A percentile compares a stretch with the other conserved stretches of the same genome.
Evolutionary conservation across 2,329 filamentous ascomycete genomes (phyloP).

Genomic region (Botrytis elliptica): DNA sequence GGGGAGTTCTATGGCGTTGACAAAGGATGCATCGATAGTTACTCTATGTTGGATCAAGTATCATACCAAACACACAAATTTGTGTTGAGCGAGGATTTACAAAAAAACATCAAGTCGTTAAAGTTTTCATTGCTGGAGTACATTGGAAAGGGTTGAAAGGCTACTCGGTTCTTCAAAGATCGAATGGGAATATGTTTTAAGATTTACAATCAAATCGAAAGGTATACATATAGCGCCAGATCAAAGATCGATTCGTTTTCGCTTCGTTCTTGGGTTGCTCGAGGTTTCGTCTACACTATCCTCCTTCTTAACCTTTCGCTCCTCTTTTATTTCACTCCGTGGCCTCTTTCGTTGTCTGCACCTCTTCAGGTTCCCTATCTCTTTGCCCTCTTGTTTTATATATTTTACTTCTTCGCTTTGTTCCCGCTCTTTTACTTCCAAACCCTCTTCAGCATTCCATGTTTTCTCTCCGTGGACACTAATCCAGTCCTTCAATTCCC

Average conservation of each 20-base stretch:
- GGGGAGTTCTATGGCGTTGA: not conserved
- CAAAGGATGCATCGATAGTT: not conserved
- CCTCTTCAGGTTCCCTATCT: too few relatives aligned
- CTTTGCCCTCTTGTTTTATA: not conserved
- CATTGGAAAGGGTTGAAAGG: not conserved
- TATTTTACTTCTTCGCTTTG: not conserved
- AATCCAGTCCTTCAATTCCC: constrained; percentile 1
- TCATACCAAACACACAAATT: not conserved
- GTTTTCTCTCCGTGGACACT: not conserved
- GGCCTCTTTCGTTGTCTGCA: not conserved
- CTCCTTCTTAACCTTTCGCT: not conserved
- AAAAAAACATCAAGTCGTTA: not conserved
- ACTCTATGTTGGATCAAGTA: not conserved
- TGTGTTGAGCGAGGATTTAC: too few relatives aligned
- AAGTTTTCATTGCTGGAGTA: not conserved
- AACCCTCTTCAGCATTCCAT: not conserved
- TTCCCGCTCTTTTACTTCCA: not conserved
- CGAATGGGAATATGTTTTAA: not conserved
- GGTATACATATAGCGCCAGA: not conserved
- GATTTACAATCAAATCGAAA: not conserved
- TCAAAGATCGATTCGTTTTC: not conserved
- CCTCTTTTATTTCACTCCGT: not conserved
- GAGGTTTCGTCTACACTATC: not conserved
- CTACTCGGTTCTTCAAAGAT: not conserved
- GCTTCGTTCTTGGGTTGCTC: not conserved